phyloP scores from a whole-genome alignment of 495 filamentous ascomycete species.

The Talaromyces thailandensis region DNA sequence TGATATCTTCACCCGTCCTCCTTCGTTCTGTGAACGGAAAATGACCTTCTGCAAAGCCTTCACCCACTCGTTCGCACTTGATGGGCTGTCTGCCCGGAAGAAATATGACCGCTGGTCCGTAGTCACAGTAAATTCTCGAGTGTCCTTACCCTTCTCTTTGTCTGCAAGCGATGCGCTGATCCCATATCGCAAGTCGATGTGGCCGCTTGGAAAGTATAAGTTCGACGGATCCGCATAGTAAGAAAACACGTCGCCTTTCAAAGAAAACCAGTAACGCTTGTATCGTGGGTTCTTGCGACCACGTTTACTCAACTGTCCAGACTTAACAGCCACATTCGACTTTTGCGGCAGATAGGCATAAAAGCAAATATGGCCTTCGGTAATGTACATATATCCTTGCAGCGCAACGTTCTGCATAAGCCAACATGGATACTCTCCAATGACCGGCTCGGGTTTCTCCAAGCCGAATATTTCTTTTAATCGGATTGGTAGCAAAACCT shows the following conservation, averaged over 20 bases:
- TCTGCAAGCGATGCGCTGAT: conserved; percentile 68
- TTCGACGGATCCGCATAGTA: conserved; percentile 82
- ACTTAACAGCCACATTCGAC: conserved; percentile 70
- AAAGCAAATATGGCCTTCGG: conserved; percentile 86
- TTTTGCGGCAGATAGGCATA: conserved; percentile 95
- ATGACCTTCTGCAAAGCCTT: conserved; percentile 90
- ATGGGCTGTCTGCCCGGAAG: conserved; percentile 80
- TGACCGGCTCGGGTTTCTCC: conserved; percentile 71
- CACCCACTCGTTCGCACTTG: conserved; percentile 96
- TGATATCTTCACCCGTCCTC: conserved; percentile 93
- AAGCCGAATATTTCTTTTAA: conserved; percentile 88
- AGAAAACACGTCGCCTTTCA: conserved; percentile 91
- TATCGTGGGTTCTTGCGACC: conserved; percentile 85
- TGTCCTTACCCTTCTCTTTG: conserved; percentile 64
- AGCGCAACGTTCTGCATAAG: conserved; percentile 85
- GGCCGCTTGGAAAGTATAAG: conserved; percentile 84
- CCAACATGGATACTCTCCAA: conserved; percentile 91
- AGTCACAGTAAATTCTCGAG: conserved; percentile 64
- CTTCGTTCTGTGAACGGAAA: conserved; percentile 91
- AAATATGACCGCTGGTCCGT: conserved; percentile 78
- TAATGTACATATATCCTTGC: conserved; percentile 96
- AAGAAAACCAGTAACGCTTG: conserved; percentile 91
- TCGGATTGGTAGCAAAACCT: conserved; percentile 49
- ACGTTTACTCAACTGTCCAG: conserved; percentile 81
- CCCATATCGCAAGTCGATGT: conserved; percentile 87